These are phyloP conservation scores for Lachancea sp. DNA, from an alignment of 805 yeast species.

Conservation along the genomic window DNA sequence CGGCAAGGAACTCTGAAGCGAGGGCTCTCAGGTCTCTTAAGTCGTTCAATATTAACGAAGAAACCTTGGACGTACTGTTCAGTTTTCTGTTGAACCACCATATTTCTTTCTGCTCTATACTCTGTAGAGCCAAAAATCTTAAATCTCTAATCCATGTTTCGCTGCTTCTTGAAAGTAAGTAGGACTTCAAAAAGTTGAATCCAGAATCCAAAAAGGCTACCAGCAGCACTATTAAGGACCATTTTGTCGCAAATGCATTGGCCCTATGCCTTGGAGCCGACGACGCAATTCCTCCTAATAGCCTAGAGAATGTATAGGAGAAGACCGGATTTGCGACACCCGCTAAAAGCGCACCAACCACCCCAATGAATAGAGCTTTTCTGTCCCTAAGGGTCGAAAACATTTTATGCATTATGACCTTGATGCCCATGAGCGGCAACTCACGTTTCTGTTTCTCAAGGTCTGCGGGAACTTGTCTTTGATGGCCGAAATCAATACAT, in stretches of 20 bases:
- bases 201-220: conserved; percentile 61
- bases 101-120: conserved; percentile 46
- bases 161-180: conserved; percentile 48
- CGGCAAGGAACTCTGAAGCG: conserved; percentile 55
- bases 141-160: conserved; percentile 60
- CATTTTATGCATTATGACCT: conserved; percentile 28
- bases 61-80: conserved; percentile 44
- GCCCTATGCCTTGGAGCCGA: conserved; percentile 29
- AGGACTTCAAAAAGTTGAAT: conserved; percentile 45
- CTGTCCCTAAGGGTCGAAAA: conserved; percentile 22
- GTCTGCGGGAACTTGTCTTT: neutral
- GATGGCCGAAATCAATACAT: neutral
- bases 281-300: conserved; percentile 59
- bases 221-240: conserved; percentile 63
- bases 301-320: conserved; percentile 66
- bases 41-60: conserved; percentile 73
- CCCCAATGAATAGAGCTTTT: conserved; percentile 43
- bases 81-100: conserved; percentile 43
- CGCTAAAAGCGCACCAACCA: conserved; percentile 41
- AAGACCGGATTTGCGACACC: conserved; percentile 72
- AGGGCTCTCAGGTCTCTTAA: conserved; percentile 66
- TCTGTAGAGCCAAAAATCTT: conserved; percentile 43
- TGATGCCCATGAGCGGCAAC: conserved; percentile 1
- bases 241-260: conserved; percentile 38
- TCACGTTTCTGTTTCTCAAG: conserved; percentile 1